These are phyloP conservation scores for Funneliformis geosporum DNA, from an alignment of 192 early-diverging fungal genomes.

Conservation along the genomic window DNA sequence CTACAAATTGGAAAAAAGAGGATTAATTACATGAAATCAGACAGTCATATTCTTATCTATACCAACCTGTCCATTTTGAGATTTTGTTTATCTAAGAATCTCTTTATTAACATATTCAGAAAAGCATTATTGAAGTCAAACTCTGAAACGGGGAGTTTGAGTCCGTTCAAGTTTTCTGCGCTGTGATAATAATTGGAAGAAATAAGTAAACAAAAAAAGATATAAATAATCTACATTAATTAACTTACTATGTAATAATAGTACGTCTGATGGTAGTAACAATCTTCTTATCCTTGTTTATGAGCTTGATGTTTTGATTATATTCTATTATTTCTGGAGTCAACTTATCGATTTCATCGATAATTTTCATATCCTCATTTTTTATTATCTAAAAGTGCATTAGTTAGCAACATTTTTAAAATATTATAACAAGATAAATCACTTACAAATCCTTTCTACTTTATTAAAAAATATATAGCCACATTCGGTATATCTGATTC, in stretches of 20 bases:
- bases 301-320: neutral
- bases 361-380: neutral
- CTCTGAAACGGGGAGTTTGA: slow-evolving; percentile 30
- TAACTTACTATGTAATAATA: slow-evolving; percentile 25
- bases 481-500: slow-evolving; percentile 17
- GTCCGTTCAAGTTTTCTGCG: slow-evolving; percentile 18
- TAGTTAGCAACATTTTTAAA: neutral
- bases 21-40: neutral
- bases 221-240: neutral
- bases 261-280: neutral
- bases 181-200: neutral
- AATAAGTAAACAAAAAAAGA: slow-evolving; percentile 30
- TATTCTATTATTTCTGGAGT: slow-evolving; percentile 1
- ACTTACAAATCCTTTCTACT: slow-evolving; percentile 19
- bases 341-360: neutral
- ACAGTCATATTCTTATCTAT: neutral
- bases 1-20: slow-evolving; percentile 16
- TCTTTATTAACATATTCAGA: slow-evolving; percentile 30
- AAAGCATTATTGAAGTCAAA: slow-evolving; percentile 23
- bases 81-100: slow-evolving; percentile 25
- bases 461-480: slow-evolving; percentile 21
- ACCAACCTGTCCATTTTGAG: slow-evolving; percentile 34
- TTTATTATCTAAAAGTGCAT: slow-evolving; percentile 31
- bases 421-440: neutral
- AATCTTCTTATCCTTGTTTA: neutral